These are phyloP conservation scores for Anthostomella pinea DNA, from an alignment of 2,329 filamentous ascomycete genomes.

Conservation along the genomic window DNA sequence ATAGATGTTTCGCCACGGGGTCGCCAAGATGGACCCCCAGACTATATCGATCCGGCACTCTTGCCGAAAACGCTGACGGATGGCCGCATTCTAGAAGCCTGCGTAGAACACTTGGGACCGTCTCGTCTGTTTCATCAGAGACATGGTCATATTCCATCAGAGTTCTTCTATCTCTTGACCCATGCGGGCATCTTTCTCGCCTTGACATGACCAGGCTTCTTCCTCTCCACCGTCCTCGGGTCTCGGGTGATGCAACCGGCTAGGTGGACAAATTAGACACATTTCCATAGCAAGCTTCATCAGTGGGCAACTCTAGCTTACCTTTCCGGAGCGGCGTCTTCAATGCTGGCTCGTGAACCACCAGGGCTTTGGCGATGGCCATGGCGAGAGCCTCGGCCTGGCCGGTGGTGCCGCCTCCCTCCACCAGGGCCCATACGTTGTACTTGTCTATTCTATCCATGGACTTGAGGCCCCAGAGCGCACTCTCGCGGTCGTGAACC, in stretches of 20 bases:
- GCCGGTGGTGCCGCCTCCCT: slow-evolving; percentile 87
- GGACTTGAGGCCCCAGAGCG: slow-evolving; percentile 82
- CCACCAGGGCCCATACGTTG: slow-evolving; percentile 85
- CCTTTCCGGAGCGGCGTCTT: slow-evolving; percentile 86
- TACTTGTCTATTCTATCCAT: slow-evolving; percentile 90
- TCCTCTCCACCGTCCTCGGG: slow-evolving; percentile 89
- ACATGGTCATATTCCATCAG: slow-evolving; percentile 3
- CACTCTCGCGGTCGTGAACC: slow-evolving; percentile 91
- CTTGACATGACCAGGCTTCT: slow-evolving; percentile 95
- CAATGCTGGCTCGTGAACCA: slow-evolving; percentile 88
- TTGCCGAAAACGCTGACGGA: slow-evolving; percentile 10
- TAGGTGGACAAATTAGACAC: slow-evolving; percentile 43
- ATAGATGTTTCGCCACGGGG: slow-evolving; percentile 9
- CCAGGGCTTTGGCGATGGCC: slow-evolving; percentile 80
- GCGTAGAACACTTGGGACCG: slow-evolving; percentile 1
- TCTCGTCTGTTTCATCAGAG: slow-evolving; percentile 1
- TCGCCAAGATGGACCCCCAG: slow-evolving; percentile 6
- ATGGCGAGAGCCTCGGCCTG: slow-evolving; percentile 94
- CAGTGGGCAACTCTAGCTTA: slow-evolving; percentile 46
- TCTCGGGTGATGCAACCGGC: slow-evolving; percentile 92
- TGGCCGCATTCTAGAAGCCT: slow-evolving; percentile 8
- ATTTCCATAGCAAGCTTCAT: slow-evolving; percentile 9
- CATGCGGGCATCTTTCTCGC: slow-evolving; percentile 97
- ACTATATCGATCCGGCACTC: slow-evolving; percentile 2
- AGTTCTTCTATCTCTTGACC: slow-evolving; percentile 72